Percentiles rank a stretch among this genome's conserved stretches.
These are phyloP conservation scores for Tetradesmus obliquus DNA, from an alignment of 139 green algal species.

Conservation along the genomic window DNA sequence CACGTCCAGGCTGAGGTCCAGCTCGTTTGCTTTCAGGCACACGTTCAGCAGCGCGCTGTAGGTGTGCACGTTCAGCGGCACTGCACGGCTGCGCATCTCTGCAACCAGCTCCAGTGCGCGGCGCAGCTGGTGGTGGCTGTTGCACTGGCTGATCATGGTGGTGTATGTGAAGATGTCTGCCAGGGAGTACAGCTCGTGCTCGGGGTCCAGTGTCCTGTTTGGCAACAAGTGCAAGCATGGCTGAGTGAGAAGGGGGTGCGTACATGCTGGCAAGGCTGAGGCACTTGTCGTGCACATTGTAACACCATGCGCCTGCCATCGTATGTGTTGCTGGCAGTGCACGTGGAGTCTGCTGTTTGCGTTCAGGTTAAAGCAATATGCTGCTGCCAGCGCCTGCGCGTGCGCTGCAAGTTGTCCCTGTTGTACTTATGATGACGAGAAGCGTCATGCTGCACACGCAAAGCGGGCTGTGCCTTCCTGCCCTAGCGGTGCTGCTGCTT, in stretches of 20 bases:
- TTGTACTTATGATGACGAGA: no score
- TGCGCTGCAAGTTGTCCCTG: no score
- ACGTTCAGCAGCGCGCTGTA: constrained; percentile 62
- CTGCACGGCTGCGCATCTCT: constrained; percentile 66
- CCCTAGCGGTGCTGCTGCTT: background rate
- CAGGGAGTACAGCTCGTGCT: constrained; percentile 58
- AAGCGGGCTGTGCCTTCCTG: no score
- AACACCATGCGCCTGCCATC: no score
- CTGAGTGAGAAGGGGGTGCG: no score
- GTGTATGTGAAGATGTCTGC: constrained; percentile 81
- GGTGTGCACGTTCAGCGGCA: constrained; percentile 78
- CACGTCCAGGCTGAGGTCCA: constrained; percentile 65
- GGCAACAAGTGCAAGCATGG: background rate
- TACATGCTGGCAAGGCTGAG: background rate
- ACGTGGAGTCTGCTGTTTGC: no score
- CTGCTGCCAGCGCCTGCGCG: no score
- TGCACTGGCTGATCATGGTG: constrained; percentile 76
- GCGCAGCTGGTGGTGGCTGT: constrained; percentile 69
- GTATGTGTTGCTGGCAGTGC: no score
- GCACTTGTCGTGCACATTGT: no score
- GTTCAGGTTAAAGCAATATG: no score
- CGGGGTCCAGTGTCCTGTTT: constrained; percentile 39
- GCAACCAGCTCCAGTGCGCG: constrained; percentile 68
- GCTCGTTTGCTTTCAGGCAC: constrained; percentile 53
- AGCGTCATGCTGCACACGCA: no score